Percentiles rank a stretch among this genome's conserved stretches.
phyloP scores from a whole-genome alignment of 805 yeast species.

The Monosporozyma servazzii region DNA sequence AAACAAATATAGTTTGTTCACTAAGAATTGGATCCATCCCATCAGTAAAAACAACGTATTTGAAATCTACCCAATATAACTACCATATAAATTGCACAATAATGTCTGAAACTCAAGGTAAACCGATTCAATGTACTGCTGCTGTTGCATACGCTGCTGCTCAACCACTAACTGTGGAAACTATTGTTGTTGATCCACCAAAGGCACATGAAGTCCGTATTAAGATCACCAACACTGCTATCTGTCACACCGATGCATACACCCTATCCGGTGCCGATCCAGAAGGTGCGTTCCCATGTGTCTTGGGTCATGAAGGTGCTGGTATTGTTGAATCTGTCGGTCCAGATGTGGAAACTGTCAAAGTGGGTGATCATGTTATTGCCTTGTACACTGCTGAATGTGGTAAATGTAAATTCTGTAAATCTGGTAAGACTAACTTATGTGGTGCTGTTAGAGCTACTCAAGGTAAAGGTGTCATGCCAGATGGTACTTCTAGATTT shows the following conservation, averaged over 20 bases:
- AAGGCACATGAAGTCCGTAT: slow-evolving; percentile 96
- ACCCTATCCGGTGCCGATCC: slow-evolving; percentile 92
- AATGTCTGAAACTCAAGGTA: slow-evolving; percentile 22
- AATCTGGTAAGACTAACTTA: slow-evolving; percentile 89
- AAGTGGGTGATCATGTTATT: slow-evolving; percentile 88
- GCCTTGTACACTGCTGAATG: slow-evolving; percentile 97
- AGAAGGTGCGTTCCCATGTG: slow-evolving; percentile 89
- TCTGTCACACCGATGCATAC: slow-evolving; percentile 97
- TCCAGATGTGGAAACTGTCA: slow-evolving; percentile 83
- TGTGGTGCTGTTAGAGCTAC: slow-evolving; percentile 95
- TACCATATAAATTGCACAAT: neutral
- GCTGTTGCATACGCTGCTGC: slow-evolving; percentile 98
- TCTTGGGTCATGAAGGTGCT: slow-evolving; percentile 97
- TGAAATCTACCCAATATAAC: neutral
- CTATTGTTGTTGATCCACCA: slow-evolving; percentile 86
- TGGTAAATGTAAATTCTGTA: slow-evolving; percentile 88
- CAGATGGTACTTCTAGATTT: slow-evolving; percentile 94
- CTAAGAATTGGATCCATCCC: neutral
- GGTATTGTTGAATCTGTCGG: slow-evolving; percentile 94
- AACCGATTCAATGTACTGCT: slow-evolving; percentile 76
- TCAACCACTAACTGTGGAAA: slow-evolving; percentile 72
- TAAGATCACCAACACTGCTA: slow-evolving; percentile 80
- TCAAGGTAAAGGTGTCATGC: slow-evolving; percentile 98
- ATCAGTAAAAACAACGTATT: neutral
- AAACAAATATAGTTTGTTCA: no score